Base-by-base conservation (phyloP, 495 filamentous ascomycete genomes). In the Tuber brumale region DNA sequence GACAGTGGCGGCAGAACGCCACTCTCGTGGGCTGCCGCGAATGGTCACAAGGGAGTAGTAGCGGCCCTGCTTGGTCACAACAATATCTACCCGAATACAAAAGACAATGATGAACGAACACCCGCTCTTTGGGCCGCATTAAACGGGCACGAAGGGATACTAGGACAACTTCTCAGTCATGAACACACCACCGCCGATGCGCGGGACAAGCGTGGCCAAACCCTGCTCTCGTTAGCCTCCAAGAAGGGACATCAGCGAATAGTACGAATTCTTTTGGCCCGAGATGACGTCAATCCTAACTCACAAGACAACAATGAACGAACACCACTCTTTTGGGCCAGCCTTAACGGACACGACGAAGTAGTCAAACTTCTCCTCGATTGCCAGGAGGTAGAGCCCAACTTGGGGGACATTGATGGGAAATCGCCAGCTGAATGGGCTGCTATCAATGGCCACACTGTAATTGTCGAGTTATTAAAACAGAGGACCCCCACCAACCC, bases 1-100 rank as follows among this genome's bases (percentile, higher is more conserved):
- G 72, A 69, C 69, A 14, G 76, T 46, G 31, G 19, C 41, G 69
- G 74, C 35, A 69, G 75, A 37, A 78, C 66, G n/a, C 39, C 71
- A 16, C 77, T 79, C 31, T 72, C 77, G 14, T 77, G 44, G 71
- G 75, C 75, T 18, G 71, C 51, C 21, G 41, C 42, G 6, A 43
- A 71, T 42, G 70, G 75, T 18, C 76, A 77, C n/a, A 66, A 78
- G 27, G 21, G 21, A 35, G 72, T 72, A 16, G 76, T 78, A 45
- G 71, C 76, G 45, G 69, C 41, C n/a, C 70, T 72, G 39, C 44
- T 66, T 44, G 39, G 72, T 48, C 51, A 76, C 37, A 41, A 72
- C 12, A 76, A 27, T n/a, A 70, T 42, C 23, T 27, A 37, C 37
- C 37, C 73, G n/a, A n/a, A 69, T 18, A 42, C 35, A 23, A 72